Evolutionary conservation across 371 early-diverging fungal genomes (phyloP).

Genomic region (Mucor racemosus): DNA sequence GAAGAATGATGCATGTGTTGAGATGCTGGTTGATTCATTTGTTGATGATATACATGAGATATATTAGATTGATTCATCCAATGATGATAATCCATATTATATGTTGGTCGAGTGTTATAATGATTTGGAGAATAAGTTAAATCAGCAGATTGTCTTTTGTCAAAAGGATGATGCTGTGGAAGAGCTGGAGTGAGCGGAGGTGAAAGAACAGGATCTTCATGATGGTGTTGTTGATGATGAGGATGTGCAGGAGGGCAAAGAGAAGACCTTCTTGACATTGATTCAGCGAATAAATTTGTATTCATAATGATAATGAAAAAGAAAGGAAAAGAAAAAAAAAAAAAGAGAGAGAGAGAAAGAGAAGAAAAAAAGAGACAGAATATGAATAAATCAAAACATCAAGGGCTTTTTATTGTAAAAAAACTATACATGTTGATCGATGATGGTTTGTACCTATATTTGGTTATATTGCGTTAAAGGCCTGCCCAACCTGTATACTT

Average conservation of each 20-base stretch:
- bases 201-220: slow-evolving; percentile 44
- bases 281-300: slow-evolving; percentile 25
- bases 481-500: slow-evolving; percentile 19
- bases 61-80: slow-evolving; percentile 31
- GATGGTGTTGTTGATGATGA: slow-evolving; percentile 12
- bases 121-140: slow-evolving; percentile 17
- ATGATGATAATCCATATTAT: slow-evolving; percentile 32
- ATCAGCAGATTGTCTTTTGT: slow-evolving; percentile 39
- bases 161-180: slow-evolving; percentile 43
- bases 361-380: slow-evolving; percentile 10
- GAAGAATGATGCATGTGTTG: slow-evolving; percentile 18
- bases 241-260: slow-evolving; percentile 18
- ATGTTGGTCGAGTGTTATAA: slow-evolving; percentile 16
- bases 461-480: slow-evolving; percentile 48
- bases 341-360: slow-evolving; percentile 7
- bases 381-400: background rate
- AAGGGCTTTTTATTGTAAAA: slow-evolving; percentile 22
- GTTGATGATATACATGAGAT: slow-evolving; percentile 12
- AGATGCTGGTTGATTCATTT: slow-evolving; percentile 6
- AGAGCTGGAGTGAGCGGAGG: slow-evolving; percentile 51
- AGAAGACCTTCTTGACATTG: slow-evolving; percentile 28
- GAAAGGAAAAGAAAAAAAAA: slow-evolving; percentile 5
- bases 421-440: slow-evolving; percentile 32
- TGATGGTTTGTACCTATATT: slow-evolving; percentile 37
- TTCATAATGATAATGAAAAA: slow-evolving; percentile 13